Percentiles rank a stretch among this genome's conserved stretches.
phyloP scores from a whole-genome alignment of 139 green algal species.

The Mychonastes homosphaera region DNA sequence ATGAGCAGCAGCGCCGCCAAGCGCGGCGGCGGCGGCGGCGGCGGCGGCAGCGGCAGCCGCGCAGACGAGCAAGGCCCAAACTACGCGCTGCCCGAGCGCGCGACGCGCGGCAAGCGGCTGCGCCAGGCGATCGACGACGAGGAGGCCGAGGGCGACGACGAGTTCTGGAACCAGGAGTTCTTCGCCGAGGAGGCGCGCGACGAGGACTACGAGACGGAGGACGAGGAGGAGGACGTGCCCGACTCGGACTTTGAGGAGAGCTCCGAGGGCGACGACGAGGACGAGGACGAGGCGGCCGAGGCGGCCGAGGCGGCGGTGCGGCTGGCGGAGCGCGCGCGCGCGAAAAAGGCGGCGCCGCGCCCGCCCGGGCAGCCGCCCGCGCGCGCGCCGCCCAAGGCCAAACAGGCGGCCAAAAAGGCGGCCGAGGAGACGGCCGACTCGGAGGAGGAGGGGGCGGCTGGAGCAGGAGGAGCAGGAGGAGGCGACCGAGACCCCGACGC shows the following conservation, averaged over 20 bases:
- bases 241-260: slow-evolving; percentile 72
- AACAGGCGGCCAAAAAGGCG: too few species aligned
- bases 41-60: too few species aligned
- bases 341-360: slow-evolving; percentile 3
- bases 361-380: slow-evolving; percentile 7
- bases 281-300: slow-evolving; percentile 18
- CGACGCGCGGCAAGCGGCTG: slow-evolving; percentile 30
- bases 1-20: too few species aligned
- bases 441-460: too few species aligned
- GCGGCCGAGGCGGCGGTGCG: not conserved
- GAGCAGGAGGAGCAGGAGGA: not conserved
- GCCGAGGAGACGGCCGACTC: too few species aligned
- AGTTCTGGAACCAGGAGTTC: slow-evolving; percentile 82
- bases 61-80: not conserved
- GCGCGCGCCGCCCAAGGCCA: not conserved
- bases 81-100: slow-evolving; percentile 15
- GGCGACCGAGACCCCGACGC: not conserved
- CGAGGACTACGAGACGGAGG: slow-evolving; percentile 51
- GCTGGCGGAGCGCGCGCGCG: slow-evolving; percentile 9
- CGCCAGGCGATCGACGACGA: slow-evolving; percentile 8
- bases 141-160: slow-evolving; percentile 46
- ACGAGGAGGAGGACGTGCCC: slow-evolving; percentile 46
- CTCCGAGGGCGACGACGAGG: slow-evolving; percentile 19
- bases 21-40: too few species aligned
- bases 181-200: slow-evolving; percentile 57